Evolutionary conservation across 371 early-diverging fungal genomes (phyloP).

Genomic region (Entomophthora muscae): DNA sequence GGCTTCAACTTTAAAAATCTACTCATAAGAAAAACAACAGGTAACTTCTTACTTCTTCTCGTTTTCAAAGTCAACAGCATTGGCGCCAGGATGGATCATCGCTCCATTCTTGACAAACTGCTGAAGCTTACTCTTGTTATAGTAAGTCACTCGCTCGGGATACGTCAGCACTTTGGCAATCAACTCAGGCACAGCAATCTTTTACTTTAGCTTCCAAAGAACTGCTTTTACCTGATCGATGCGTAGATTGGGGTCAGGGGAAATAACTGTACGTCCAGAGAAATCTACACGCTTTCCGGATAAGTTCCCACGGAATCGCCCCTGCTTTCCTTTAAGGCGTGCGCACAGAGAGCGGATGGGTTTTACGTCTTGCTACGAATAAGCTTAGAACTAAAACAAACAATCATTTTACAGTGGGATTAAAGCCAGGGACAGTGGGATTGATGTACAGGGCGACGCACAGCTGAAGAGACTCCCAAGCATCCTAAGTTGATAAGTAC

Average conservation of each 20-base stretch:
- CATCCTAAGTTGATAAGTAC: constrained; percentile 33
- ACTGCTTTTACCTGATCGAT: constrained; percentile 72
- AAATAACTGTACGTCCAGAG: constrained; percentile 98
- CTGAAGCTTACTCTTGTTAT: constrained; percentile 73
- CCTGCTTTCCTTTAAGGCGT: constrained; percentile 98
- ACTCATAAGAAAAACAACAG: constrained; percentile 11
- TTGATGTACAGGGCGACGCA: constrained; percentile 95
- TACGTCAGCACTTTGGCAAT: constrained; percentile 96
- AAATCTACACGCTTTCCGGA: constrained; percentile 99
- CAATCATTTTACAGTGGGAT: constrained; percentile 19
- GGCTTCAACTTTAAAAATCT: constrained; percentile 47
- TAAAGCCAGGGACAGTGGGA: constrained; percentile 81
- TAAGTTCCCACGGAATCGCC: constrained; percentile 98
- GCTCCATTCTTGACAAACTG: constrained; percentile 81
- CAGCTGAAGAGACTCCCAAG: constrained; percentile 97
- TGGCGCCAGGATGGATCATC: constrained; percentile 90
- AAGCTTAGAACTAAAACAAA: not conserved
- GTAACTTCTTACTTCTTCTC: not conserved
- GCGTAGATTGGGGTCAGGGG: constrained; percentile 97
- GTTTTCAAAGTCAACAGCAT: constrained; percentile 41
- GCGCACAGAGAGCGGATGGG: constrained; percentile 88
- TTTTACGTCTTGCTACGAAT: constrained; percentile 20
- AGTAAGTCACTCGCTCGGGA: constrained; percentile 84
- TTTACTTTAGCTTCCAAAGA: constrained; percentile 16
- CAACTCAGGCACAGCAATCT: constrained; percentile 78